Percentiles rank a stretch among this genome's conserved stretches.
Evolutionary conservation across 2,329 filamentous ascomycete species (phyloP).

Genomic region (Fusarium mundagurra): DNA sequence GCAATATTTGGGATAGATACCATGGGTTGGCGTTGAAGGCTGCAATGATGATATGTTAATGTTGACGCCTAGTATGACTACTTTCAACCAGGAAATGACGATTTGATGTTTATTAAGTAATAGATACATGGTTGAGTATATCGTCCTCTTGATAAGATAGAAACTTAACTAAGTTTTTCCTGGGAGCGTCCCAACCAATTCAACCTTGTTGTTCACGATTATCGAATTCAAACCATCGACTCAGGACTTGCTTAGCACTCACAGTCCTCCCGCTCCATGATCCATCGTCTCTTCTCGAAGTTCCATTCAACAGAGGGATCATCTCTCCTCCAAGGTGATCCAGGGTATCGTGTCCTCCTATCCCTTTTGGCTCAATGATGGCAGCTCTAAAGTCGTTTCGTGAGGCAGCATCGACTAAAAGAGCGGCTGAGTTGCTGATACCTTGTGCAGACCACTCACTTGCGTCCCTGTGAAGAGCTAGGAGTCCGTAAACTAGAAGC

Average conservation of each 20-base stretch:
- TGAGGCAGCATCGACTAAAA: conserved; percentile 68
- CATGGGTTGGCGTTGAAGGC: conserved; percentile 52
- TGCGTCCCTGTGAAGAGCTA: conserved; percentile 72
- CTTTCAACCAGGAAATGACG: conserved; percentile 5
- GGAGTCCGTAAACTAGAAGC: conserved; percentile 71
- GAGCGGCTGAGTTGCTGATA: conserved; percentile 69
- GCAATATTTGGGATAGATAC: conserved; percentile 47
- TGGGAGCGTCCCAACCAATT: background rate
- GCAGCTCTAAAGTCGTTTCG: conserved; percentile 56
- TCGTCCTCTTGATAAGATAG: background rate
- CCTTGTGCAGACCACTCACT: conserved; percentile 82
- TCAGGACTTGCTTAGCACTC: conserved; percentile 64
- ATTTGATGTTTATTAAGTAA: conserved; percentile 1
- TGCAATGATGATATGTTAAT: conserved; percentile 29
- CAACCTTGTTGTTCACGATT: background rate
- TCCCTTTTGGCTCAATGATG: conserved; percentile 57
- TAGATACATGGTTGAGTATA: background rate
- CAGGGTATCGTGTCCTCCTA: conserved; percentile 43
- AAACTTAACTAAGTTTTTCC: background rate
- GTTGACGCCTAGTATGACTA: conserved; percentile 14
- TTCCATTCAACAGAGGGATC: conserved; percentile 71
- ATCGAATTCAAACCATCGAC: conserved; percentile 68
- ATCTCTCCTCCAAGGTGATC: conserved; percentile 58
- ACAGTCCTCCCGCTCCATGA: conserved; percentile 69
- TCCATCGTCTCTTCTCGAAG: conserved; percentile 60